Evolutionary conservation across 352 stramenopile species (phyloP), one percentile per base, ranked within the genome.

Genomic region (Globisporangium uncinulatum): DNA sequence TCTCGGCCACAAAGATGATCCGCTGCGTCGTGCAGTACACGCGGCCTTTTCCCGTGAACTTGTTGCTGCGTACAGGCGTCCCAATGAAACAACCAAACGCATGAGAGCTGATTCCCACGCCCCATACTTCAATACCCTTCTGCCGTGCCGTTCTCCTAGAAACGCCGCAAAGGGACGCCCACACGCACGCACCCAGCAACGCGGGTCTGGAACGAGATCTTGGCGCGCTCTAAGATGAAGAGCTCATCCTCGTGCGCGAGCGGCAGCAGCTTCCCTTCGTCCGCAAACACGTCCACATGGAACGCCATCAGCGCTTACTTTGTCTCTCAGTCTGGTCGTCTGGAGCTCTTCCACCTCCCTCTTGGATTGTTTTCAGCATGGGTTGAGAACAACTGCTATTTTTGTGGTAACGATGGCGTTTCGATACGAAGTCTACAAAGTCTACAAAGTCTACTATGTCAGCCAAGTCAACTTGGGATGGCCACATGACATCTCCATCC

Each of bases 1-100:
- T 89, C 65, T 92, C 82, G 14, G 81, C 76, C 21, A 91, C 80
- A 58, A 92, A 94, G 49, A 94, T 88, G 31, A 94, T 67, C n/a
- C 84, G 76, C 61, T 92, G 74, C 11, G 84, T 92, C 39, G 84
- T 94, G 65, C 85, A 91, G 73, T 92, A 94, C 56, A 94, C 75
- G 19, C 82, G 79, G 4, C 84, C 84, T 53, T 87, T 89, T 54
- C 75, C 71, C 61, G 92, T 90, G 61, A 82, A 92, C 55, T 76
- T 71, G 24, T 72, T 51, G 19, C 74, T 84, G 53, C 11, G 6
- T 37, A 10, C 42, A 56, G 6, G 14, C 5, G 19, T 31, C 44
- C 24, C 24, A 29, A 29, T 29, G 24, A 29, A 29, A 29, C 24
- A 29, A 29, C 24, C 24, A 29, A 1, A 29, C 24, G 24, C 24